phyloP scores from a whole-genome alignment of 495 filamentous ascomycete genomes.

The Cercophora scortea region DNA sequence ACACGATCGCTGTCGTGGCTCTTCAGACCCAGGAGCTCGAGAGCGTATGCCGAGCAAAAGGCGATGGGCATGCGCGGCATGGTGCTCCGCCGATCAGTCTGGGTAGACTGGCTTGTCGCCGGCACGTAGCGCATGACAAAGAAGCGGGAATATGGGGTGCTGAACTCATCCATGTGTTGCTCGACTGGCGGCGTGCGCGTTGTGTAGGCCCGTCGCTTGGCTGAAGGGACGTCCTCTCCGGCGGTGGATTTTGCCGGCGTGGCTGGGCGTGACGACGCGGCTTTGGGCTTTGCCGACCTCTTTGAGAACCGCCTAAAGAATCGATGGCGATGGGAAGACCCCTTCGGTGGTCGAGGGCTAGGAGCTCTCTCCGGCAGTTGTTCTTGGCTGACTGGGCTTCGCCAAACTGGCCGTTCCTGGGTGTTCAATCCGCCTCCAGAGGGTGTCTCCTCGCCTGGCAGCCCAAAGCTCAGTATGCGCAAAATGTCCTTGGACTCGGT shows the following conservation, averaged over 20 bases:
- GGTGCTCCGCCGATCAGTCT: not conserved
- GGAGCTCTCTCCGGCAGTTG: no score
- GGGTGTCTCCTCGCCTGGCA: constrained; percentile 1
- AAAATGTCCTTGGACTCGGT: constrained; percentile 38
- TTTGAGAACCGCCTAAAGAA: constrained; percentile 15
- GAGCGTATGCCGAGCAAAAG: constrained; percentile 22
- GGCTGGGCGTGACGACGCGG: not conserved
- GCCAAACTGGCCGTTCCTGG: constrained; percentile 2
- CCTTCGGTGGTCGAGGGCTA: no score
- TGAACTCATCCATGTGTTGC: not conserved
- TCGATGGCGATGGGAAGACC: constrained; percentile 10
- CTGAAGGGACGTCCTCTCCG: not conserved
- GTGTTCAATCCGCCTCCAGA: not conserved
- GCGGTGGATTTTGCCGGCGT: not conserved
- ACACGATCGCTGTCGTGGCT: constrained; percentile 23
- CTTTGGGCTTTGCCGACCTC: not conserved
- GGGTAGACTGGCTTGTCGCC: not conserved
- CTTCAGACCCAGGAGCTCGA: constrained; percentile 36
- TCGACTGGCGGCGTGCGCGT: not conserved
- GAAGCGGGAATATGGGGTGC: constrained; percentile 44
- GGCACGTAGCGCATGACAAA: constrained; percentile 18
- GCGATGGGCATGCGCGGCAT: constrained; percentile 9
- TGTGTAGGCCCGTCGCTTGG: not conserved
- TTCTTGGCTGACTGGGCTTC: not conserved
- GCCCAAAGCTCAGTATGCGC: constrained; percentile 31